Evolutionary conservation across 2,329 filamentous ascomycete species (phyloP).

Genomic region (Aspergillus sp.): DNA sequence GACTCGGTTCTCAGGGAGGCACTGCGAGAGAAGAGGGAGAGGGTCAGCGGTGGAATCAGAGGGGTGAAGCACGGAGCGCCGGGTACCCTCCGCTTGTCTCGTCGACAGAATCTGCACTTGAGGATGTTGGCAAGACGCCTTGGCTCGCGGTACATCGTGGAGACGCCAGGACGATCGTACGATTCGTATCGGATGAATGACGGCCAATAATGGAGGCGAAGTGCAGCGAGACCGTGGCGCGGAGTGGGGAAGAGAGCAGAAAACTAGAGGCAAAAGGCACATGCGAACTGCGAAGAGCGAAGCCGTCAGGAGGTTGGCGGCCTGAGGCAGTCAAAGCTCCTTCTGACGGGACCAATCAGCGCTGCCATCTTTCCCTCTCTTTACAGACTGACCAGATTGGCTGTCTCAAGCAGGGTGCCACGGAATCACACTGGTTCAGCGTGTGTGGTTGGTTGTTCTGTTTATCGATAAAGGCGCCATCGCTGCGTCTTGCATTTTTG

Average conservation of each 20-base stretch:
- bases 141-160: not conserved
- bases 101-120: not conserved
- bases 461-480: not conserved
- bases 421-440: not conserved
- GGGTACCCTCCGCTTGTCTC: not conserved
- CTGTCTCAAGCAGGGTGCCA: not conserved
- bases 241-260: not conserved
- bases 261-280: not conserved
- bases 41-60: not conserved
- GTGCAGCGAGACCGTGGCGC: not conserved
- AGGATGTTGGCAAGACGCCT: not conserved
- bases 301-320: not conserved
- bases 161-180: not conserved
- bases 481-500: not conserved
- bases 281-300: constrained; percentile 8
- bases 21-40: not conserved
- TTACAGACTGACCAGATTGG: not conserved
- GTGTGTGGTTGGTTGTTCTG: not conserved
- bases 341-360: not conserved
- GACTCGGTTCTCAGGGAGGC: not conserved
- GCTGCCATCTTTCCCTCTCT: no score
- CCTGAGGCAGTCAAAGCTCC: not conserved
- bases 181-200: not conserved
- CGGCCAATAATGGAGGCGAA: not conserved
- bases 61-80: not conserved